phyloP scores from a whole-genome alignment of 1,284 basidiomycete species.

The Trametes hirsuta region DNA sequence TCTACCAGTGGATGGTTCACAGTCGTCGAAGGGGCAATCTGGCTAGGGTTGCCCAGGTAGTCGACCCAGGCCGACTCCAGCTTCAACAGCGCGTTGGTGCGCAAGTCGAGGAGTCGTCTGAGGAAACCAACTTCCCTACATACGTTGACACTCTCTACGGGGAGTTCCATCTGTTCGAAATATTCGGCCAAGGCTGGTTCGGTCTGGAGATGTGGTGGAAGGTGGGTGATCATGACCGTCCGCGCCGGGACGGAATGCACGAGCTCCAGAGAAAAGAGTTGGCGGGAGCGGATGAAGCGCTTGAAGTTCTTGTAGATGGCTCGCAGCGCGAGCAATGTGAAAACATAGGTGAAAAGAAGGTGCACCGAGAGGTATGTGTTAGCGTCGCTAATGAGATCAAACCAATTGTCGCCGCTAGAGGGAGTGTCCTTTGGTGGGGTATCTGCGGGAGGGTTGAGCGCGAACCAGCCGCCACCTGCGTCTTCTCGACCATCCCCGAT shows the following conservation, averaged over 20 bases:
- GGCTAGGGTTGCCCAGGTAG: conserved; percentile 93
- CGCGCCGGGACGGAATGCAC: conserved; percentile 93
- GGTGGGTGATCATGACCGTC: conserved; percentile 86
- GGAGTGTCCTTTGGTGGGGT: conserved; percentile 36
- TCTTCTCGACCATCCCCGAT: conserved; percentile 62
- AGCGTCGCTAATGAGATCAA: conserved; percentile 85
- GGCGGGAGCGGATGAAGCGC: conserved; percentile 89
- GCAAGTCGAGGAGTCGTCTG: conserved; percentile 70
- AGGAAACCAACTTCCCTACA: conserved; percentile 83
- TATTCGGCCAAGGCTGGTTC: conserved; percentile 91
- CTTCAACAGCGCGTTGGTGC: conserved; percentile 78
- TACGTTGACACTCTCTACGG: conserved; percentile 89
- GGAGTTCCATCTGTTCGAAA: conserved; percentile 84
- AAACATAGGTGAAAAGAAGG: conserved; percentile 91
- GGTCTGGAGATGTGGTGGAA: conserved; percentile 83
- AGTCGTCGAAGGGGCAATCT: conserved; percentile 43
- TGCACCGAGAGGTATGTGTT: conserved; percentile 87
- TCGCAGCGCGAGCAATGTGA: conserved; percentile 84
- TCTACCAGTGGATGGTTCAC: conserved; percentile 49
- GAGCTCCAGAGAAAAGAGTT: conserved; percentile 91
- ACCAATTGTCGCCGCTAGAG: conserved; percentile 56
- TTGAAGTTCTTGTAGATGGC: conserved; percentile 90
- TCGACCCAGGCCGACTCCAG: conserved; percentile 87
- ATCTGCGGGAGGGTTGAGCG: conserved; percentile 26
- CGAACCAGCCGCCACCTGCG: conserved; percentile 38